A percentile compares a stretch with the other conserved stretches of the same genome.
These are phyloP conservation scores for Pythium dissotocum DNA, from an alignment of 352 stramenopile species.

Conservation along the genomic window DNA sequence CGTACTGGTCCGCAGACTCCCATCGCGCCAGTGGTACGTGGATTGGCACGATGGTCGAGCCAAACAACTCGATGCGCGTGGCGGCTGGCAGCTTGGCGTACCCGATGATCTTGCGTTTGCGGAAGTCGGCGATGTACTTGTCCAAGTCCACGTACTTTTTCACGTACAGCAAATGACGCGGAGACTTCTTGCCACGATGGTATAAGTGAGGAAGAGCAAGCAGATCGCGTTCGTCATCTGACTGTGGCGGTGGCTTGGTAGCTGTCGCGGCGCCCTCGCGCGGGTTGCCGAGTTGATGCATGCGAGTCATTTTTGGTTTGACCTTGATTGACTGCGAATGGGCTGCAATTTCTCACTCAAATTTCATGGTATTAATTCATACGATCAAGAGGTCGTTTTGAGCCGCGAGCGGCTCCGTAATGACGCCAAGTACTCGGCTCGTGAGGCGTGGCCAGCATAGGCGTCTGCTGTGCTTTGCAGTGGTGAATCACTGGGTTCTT, in stretches of 20 bases:
- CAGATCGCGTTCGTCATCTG: too few relatives aligned
- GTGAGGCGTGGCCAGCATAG: conserved; percentile 13
- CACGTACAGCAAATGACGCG: conserved; percentile 6
- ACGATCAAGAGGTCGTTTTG: not conserved
- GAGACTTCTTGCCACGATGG: not conserved
- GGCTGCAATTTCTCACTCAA: not conserved
- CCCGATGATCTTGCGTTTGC: conserved; percentile 6
- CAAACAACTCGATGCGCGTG: conserved; percentile 10
- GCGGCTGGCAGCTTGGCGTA: not conserved
- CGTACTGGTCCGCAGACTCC: conserved; percentile 14
- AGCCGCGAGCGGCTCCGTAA: conserved; percentile 11
- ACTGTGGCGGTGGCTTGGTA: too few relatives aligned
- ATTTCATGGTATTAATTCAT: conserved; percentile 1
- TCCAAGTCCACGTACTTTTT: conserved; percentile 14
- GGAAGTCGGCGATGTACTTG: conserved; percentile 1
- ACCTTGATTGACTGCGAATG: not conserved
- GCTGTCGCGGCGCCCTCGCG: not conserved
- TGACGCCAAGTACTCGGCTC: conserved; percentile 18
- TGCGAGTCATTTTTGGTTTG: not conserved
- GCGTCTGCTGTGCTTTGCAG: not conserved
- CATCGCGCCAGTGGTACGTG: conserved; percentile 7
- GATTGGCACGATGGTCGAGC: conserved; percentile 10
- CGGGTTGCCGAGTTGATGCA: not conserved
- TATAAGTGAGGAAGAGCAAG: not conserved
- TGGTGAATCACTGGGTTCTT: not conserved